A percentile compares a stretch with the other conserved stretches of the same genome.
Evolutionary conservation across 1,139 yeast genomes (phyloP).

Genomic region (Taphrina communis): DNA sequence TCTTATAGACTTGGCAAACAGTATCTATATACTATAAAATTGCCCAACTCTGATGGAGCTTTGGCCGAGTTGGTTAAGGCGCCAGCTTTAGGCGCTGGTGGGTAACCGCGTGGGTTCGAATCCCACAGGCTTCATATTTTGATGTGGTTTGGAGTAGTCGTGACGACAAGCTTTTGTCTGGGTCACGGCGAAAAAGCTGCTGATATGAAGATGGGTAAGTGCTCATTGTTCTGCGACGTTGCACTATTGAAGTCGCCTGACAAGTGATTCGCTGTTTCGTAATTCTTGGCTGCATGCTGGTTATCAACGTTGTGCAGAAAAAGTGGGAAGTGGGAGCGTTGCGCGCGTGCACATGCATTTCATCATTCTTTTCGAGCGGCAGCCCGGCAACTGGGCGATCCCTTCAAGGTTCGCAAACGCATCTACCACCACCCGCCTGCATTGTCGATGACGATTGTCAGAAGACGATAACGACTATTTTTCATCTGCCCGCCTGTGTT

Average conservation of each 20-base stretch:
- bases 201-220: too few species aligned
- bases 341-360: slow-evolving; percentile 14
- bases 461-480: too few species aligned
- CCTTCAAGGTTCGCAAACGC: background rate
- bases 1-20: too few species aligned
- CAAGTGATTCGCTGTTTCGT: background rate
- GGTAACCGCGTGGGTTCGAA: slow-evolving; percentile 24
- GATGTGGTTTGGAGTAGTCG: background rate
- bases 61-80: slow-evolving; percentile 24
- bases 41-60: slow-evolving; percentile 5
- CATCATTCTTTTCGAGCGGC: slow-evolving; percentile 6
- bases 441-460: background rate
- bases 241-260: too few species aligned
- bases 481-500: too few species aligned
- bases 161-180: too few species aligned
- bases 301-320: background rate
- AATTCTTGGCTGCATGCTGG: background rate
- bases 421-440: background rate
- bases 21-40: background rate
- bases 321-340: background rate
- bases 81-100: slow-evolving; percentile 25
- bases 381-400: slow-evolving; percentile 14
- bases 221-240: too few species aligned
- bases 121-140: slow-evolving; percentile 18
- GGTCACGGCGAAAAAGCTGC: too few species aligned